A percentile compares a stretch with the other conserved stretches of the same genome.
Conservation (phyloP, 1,139 yeast genomes). For the Yamadazyma atlantica region DNA sequence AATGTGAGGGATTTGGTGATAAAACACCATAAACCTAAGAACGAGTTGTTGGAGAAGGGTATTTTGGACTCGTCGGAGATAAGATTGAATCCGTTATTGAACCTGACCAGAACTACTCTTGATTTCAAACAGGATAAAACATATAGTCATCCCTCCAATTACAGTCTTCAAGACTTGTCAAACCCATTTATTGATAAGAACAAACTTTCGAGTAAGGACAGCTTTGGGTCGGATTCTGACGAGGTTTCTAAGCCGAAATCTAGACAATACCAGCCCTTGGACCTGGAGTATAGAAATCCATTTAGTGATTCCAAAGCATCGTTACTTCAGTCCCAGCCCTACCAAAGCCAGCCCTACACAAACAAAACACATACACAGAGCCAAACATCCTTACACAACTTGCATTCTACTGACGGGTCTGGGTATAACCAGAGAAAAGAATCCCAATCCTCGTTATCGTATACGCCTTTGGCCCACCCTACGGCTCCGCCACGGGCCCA, state of each 20-base stretch:
- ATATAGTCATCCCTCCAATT: no score
- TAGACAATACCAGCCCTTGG: neutral
- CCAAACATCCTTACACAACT: no score
- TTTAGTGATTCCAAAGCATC: conserved; percentile 9
- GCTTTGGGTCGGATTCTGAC: neutral
- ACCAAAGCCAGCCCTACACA: no score
- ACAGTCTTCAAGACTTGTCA: conserved; percentile 11
- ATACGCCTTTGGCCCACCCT: conserved; percentile 1
- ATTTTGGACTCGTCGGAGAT: conserved; percentile 24
- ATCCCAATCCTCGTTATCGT: conserved; percentile 6
- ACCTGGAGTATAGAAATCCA: conserved; percentile 7
- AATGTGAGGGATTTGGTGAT: conserved; percentile 53
- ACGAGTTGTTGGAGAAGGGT: conserved; percentile 35
- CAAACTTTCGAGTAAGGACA: conserved; percentile 1
- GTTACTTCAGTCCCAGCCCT: neutral
- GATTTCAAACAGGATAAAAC: no score
- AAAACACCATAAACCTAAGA: conserved; percentile 45
- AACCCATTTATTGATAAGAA: conserved; percentile 11
- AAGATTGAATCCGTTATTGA: conserved; percentile 28
- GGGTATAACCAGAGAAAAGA: neutral
- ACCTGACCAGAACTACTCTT: conserved; percentile 7
- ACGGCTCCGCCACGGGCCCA: conserved; percentile 4
- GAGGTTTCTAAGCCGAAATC: no score
- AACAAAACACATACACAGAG: no score
- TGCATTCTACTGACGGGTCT: neutral